Evolutionary conservation across 2,329 filamentous ascomycete genomes (phyloP).

Genomic region (Lecanoromycetidae sp.): DNA sequence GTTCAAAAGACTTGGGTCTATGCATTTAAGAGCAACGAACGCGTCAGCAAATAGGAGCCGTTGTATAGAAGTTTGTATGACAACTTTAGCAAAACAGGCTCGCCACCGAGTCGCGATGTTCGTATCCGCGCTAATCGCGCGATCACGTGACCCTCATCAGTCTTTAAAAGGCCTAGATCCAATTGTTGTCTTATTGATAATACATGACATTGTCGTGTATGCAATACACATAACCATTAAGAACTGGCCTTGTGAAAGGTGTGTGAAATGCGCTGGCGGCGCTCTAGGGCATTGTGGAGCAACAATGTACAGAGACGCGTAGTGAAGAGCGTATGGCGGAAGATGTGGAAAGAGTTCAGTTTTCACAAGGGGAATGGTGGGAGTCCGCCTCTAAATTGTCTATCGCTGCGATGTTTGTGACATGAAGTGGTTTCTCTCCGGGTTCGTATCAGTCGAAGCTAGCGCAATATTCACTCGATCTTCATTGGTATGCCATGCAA

Average conservation of each 20-base stretch:
- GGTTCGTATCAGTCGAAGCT: too few relatives aligned
- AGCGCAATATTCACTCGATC: too few relatives aligned
- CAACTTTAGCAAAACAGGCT: not conserved
- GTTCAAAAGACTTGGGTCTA: conserved; percentile 25
- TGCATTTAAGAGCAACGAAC: conserved; percentile 20
- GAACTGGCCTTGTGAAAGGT: not conserved
- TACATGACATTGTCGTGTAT: not conserved
- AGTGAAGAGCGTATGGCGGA: not conserved
- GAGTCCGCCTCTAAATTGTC: too few relatives aligned
- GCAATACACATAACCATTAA: too few relatives aligned
- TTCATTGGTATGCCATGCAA: too few relatives aligned
- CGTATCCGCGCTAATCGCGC: conserved; percentile 2
- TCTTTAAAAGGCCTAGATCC: not conserved
- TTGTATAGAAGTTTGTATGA: too few relatives aligned
- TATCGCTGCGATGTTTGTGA: too few relatives aligned
- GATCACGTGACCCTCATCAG: conserved; percentile 6
- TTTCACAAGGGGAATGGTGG: too few relatives aligned
- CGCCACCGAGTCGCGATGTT: conserved; percentile 1
- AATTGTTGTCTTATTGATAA: not conserved
- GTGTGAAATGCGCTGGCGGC: not conserved
- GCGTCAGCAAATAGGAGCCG: not conserved
- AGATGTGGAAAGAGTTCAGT: not conserved
- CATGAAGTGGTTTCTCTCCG: too few relatives aligned
- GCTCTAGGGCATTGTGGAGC: not conserved
- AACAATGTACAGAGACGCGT: not conserved